A percentile compares a stretch with the other conserved stretches of the same genome.
These are phyloP conservation scores for Emergomyces orientalis DNA, from an alignment of 2,329 filamentous ascomycete species.

Conservation along the genomic window DNA sequence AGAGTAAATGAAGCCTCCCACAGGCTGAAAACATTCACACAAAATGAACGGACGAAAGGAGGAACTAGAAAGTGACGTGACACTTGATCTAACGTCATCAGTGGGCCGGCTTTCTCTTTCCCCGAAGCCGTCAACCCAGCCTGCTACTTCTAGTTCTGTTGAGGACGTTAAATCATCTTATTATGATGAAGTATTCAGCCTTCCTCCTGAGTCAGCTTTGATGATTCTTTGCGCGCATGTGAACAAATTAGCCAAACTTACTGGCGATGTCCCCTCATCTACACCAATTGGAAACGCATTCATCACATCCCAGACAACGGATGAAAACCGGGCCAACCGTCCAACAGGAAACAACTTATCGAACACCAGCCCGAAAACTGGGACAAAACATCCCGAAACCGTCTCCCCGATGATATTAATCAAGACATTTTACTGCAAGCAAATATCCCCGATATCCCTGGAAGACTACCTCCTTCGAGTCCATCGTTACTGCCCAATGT, in stretches of 20 bases:
- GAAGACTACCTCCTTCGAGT: conserved; percentile 78
- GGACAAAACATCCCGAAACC: conserved; percentile 26
- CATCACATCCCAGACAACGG: background rate
- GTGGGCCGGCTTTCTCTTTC: background rate
- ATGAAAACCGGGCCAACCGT: background rate
- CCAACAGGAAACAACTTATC: background rate
- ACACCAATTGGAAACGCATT: conserved; percentile 6
- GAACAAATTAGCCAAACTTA: conserved; percentile 40
- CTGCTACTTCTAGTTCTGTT: background rate
- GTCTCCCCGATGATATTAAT: conserved; percentile 33
- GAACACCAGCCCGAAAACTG: conserved; percentile 23
- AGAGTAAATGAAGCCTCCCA: background rate
- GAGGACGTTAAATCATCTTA: background rate
- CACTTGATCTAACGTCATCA: background rate
- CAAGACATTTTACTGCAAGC: conserved; percentile 84
- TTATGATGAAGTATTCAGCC: conserved; percentile 1
- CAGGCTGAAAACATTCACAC: background rate
- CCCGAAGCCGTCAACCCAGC: background rate
- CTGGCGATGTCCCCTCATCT: conserved; percentile 61
- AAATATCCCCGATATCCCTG: conserved; percentile 70
- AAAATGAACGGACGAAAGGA: background rate
- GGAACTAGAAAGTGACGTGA: background rate
- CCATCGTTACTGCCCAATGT: conserved; percentile 87
- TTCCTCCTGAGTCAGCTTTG: conserved; percentile 46
- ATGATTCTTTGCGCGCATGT: conserved; percentile 66